These are phyloP conservation scores for Scheffersomyces lignicola DNA, from an alignment of 1,139 yeast genomes.

Conservation along the genomic window DNA sequence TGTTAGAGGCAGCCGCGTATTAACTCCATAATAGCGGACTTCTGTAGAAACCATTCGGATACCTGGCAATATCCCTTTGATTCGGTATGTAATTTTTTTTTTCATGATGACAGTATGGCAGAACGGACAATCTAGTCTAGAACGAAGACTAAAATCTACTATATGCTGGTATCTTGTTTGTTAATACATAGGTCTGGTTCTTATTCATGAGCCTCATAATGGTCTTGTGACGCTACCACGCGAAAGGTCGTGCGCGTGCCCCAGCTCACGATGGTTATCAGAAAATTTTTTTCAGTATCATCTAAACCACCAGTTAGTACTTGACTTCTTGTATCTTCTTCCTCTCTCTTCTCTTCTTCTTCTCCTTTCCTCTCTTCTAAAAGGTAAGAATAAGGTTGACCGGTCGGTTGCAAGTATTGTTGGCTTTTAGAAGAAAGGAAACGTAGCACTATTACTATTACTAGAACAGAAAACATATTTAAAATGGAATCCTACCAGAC, in stretches of 20 bases:
- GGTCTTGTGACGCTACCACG: constrained; percentile 1
- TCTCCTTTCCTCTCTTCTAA: constrained; percentile 10
- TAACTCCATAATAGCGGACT: too few species aligned
- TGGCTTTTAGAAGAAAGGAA: constrained; percentile 3
- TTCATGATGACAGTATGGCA: too few species aligned
- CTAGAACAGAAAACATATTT: background rate
- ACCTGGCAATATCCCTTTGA: too few species aligned
- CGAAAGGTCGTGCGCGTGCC: background rate
- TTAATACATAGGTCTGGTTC: too few species aligned
- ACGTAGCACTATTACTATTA: background rate
- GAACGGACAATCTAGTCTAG: too few species aligned
- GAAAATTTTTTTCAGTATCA: background rate
- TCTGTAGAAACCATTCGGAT: too few species aligned
- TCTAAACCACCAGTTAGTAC: background rate
- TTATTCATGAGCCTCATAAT: background rate
- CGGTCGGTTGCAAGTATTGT: constrained; percentile 2
- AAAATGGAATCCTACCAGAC: constrained; percentile 49
- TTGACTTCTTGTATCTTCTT: constrained; percentile 6
- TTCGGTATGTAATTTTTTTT: too few species aligned
- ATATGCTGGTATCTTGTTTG: too few species aligned
- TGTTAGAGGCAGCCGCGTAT: too few species aligned
- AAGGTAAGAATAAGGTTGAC: constrained; percentile 4
- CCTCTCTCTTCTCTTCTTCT: constrained; percentile 9
- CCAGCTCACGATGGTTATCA: background rate
- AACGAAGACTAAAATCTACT: too few species aligned